Conservation (phyloP, 169 alveolate species). For the Eimeria tenella region DNA sequence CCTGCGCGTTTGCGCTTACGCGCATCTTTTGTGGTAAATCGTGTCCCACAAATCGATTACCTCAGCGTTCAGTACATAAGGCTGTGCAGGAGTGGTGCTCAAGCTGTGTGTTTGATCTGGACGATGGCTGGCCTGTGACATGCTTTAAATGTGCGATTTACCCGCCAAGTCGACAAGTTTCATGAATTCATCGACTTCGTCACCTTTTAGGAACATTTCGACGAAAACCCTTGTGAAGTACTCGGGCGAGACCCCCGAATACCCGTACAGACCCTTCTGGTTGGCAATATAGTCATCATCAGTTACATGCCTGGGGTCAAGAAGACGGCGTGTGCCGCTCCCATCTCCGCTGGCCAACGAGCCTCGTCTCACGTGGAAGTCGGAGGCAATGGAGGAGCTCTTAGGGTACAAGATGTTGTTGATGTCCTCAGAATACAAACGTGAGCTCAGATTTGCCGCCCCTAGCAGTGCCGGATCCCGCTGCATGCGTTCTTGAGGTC, state of each 20-base stretch:
- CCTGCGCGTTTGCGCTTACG: no score
- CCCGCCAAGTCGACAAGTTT: constrained; percentile 76
- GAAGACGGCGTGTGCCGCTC: constrained; percentile 22
- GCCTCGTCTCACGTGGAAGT: background rate
- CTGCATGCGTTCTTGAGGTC: background rate
- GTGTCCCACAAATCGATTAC: background rate
- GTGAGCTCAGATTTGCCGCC: background rate
- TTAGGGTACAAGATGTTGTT: background rate
- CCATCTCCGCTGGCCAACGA: constrained; percentile 18
- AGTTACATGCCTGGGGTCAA: constrained; percentile 21
- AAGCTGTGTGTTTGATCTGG: no score
- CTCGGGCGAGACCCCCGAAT: constrained; percentile 8
- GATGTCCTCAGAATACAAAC: constrained; percentile 10
- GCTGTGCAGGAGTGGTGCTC: background rate
- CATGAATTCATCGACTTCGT: constrained; percentile 78
- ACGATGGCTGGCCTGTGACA: no score
- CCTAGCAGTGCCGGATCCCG: constrained; percentile 12
- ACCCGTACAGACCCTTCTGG: background rate
- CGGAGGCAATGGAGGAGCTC: constrained; percentile 46
- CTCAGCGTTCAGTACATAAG: background rate
- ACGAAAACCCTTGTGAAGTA: constrained; percentile 40
- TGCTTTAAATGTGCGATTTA: background rate
- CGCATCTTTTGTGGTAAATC: background rate
- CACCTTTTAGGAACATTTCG: constrained; percentile 64
- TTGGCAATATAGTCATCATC: constrained; percentile 11